These are phyloP conservation scores for Backusella sp. DNA, from an alignment of 192 early-diverging fungal species.

Conservation along the genomic window DNA sequence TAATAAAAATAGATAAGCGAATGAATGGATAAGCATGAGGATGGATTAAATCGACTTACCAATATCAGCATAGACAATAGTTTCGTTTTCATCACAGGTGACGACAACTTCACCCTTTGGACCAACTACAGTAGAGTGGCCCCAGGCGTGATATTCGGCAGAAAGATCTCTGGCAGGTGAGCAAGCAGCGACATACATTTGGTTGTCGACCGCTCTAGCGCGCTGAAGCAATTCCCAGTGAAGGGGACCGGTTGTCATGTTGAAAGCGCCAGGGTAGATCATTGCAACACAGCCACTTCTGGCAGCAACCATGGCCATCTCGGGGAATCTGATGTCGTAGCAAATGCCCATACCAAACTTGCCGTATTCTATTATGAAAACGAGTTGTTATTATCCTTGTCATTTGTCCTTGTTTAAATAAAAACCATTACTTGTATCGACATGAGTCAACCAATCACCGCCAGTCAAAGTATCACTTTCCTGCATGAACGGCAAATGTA, in stretches of 20 bases:
- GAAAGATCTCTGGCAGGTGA: constrained; percentile 84
- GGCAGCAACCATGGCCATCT: constrained; percentile 93
- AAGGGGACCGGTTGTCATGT: constrained; percentile 91
- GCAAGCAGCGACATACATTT: constrained; percentile 93
- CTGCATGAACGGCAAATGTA: constrained; percentile 8
- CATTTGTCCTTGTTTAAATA: neutral
- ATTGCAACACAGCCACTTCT: constrained; percentile 84
- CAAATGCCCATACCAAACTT: constrained; percentile 93
- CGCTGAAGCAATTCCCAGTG: constrained; percentile 92
- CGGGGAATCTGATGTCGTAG: constrained; percentile 97
- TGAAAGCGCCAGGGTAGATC: constrained; percentile 98
- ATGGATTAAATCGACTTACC: constrained; percentile 29
- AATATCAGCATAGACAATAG: constrained; percentile 80
- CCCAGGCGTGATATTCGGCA: constrained; percentile 88
- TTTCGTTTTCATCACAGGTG: constrained; percentile 72
- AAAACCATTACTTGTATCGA: constrained; percentile 60
- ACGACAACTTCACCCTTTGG: constrained; percentile 75
- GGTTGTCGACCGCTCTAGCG: constrained; percentile 88
- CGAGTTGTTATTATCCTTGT: neutral
- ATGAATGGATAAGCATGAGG: too few species aligned
- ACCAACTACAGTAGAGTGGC: constrained; percentile 89
- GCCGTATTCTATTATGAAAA: constrained; percentile 59
- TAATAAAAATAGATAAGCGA: neutral
- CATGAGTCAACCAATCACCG: constrained; percentile 74
- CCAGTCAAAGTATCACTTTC: constrained; percentile 81